Evolutionary conservation across 2,329 filamentous ascomycete genomes (phyloP), one percentile per base, ranked within the genome.

Genomic region (Podosphaera aphanis): DNA sequence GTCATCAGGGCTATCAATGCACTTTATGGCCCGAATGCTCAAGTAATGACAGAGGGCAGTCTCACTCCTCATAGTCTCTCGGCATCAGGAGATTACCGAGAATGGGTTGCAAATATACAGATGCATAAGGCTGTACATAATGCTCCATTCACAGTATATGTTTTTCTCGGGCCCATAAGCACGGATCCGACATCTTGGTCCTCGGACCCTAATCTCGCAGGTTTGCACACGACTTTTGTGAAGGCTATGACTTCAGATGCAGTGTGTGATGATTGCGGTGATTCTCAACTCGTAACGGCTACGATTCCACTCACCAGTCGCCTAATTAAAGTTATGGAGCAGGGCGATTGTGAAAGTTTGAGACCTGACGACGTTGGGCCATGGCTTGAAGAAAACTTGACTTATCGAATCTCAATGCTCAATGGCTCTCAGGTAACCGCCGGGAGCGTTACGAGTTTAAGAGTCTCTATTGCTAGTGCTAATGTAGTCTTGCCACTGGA

Each of bases 101-200:
- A 86, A 53, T 88, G 81, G 72, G 66, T 76, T 20, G 74, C 73
- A 52, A 82, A 80, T 53, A 67, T 86, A 39, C 63, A 65, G 15
- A 71, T 77, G 19, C 64, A 67, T 46, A 77, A 74, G 49, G 69
- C 72, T 47, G 72, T 73, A 2, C 59, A 80, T 7, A 64, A 69
- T 10, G 70, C 68, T 1, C 73, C 77, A 0, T 83, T 78, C 54
- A 67, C 66, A 46, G 64, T 88, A 18, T 72, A 78, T 56, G 63
- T 86, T 48, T 86, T 85, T 60, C 57, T 84, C 1, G 80, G 76
- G 4, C 23, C 47, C 2, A 53, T 55, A 40, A 47, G 46, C 10
- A 19, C 47, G 1, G 51, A 57, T 18, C 50, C 55, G 2, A 46
- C 39, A 2, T 44, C 44, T 2, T 59, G 57, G 57, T 48, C 52